Base-by-base conservation (phyloP, 441 rosid genomes). In the Pelargonium fulgidum region DNA sequence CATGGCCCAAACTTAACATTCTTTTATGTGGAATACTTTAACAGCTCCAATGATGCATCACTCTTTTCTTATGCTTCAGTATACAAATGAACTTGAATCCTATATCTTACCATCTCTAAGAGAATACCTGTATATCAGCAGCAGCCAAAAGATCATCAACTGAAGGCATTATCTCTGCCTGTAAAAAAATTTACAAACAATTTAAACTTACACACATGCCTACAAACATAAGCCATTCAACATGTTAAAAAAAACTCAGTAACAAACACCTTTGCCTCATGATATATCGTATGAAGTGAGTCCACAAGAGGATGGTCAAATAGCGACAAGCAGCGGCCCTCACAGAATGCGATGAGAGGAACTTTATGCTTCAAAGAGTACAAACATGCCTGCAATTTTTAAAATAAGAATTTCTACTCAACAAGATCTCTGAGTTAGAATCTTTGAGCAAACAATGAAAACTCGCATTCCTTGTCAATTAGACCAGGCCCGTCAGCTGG, bases 131-230 rank as follows among this genome's bases (percentile, higher is more conserved):
- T 76, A 90, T 80, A 67, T 85, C 92, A 52, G 91, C 85, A 68
- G 88, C 79, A 70, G 83, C 82, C 75, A 92, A 68, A 33, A 94
- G 86, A 81, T 80, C 77, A 76, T 94, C 92, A 73, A 87, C 80
- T 4, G 96, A 86, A 5, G 90, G 82, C 84, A 90, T 85, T 83
- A 90, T 73, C 81, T 90, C 97, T 0, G 98, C 99, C 99, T 94
- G 85, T 63, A 74, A 70, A 74, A 70, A 48, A 24, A 61, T n/a
- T 73, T 58, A 63, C 68, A 54, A 58, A 61, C 29, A 50, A 50
- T 19, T 50, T 47, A 54, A 62, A 75, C 29, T 65, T 22, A 22
- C 68, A 71, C 11, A 52, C 48, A 14, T 17, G 78, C 45, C 20
- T 9, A 24, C 64, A 24, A 68, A 62, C 52, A 73, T 47, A 72